Evolutionary conservation across 306 rosid species (phyloP).

Genomic region (Acacia acuminata): DNA sequence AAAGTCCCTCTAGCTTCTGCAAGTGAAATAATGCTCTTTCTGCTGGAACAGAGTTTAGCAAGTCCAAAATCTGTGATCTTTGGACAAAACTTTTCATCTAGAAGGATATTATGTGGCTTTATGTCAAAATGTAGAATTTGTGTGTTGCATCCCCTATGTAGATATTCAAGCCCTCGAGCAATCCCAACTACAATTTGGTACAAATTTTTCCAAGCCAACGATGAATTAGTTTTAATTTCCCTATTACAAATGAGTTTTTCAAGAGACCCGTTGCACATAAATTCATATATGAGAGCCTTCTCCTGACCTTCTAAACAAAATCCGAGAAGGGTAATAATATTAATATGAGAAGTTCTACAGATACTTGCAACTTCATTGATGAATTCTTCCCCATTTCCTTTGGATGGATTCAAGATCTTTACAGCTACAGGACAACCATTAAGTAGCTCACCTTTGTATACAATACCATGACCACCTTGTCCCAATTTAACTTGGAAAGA

Average conservation of each 20-base stretch:
- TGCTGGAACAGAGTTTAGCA: background rate
- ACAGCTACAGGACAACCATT: conserved; percentile 30
- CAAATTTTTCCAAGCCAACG: conserved; percentile 40
- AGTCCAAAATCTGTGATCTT: background rate
- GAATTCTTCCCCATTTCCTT: conserved; percentile 42
- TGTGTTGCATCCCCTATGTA: background rate
- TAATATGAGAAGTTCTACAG: conserved; percentile 53
- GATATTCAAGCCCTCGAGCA: background rate
- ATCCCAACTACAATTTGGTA: conserved; percentile 18
- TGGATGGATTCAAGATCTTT: conserved; percentile 41
- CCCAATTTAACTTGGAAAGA: conserved; percentile 34
- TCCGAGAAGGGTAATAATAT: conserved; percentile 50
- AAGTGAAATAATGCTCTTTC: background rate
- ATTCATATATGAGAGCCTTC: conserved; percentile 52
- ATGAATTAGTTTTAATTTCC: background rate
- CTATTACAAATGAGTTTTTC: conserved; percentile 36
- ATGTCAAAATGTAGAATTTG: background rate
- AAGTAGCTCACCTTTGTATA: conserved; percentile 34
- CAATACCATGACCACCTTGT: conserved; percentile 43
- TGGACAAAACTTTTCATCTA: background rate
- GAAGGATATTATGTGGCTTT: background rate
- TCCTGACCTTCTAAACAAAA: conserved; percentile 46
- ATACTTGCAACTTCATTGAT: conserved; percentile 41
- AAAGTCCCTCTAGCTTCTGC: background rate
- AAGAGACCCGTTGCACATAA: conserved; percentile 49